Evolutionary conservation across 2,329 filamentous ascomycete species (phyloP), one percentile per base, ranked within the genome.

Genomic region (Coniosporium tulheliwenetii): DNA sequence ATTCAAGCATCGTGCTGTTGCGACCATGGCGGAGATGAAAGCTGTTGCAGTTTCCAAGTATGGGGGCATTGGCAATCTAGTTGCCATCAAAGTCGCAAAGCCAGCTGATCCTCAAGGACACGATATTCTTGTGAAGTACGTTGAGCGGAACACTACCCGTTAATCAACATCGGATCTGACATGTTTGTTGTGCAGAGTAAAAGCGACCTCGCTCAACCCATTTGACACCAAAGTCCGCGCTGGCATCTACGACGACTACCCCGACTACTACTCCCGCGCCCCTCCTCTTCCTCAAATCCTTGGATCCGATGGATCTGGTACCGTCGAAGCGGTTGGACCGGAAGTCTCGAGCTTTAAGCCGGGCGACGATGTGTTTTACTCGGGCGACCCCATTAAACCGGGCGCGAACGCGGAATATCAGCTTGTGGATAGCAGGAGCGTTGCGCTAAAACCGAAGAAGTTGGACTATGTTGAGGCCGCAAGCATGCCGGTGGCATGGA

Each of bases 291-390:
- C 56, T 39, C 62, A 66, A 36, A 58, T 67, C 44, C 55, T 61
- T 38, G 63, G 63, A n/a, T 66, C 57, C 40, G 63, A 68, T 41
- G 64, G 57, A 5, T 55, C 64, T 3, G 65, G 65, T 5, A 49
- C 59, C 3, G 56, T 67, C 3, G 48, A 52, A 40, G 43, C 41
- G 8, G 46, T 50, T 10, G 55, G 56, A 7, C 39, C 53, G 1
- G 48, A 57, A 9, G 52, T 52, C 29, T 48, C 48, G 29, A 39
- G 54, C 39, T 66, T 64, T 53, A 55, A 60, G 30, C 38, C 50
- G 9, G 65, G 65, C 9, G 65, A 68, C 43, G 57, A 63, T 38
- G 54, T 69, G 34, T 67, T 55, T 56, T 68, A 62, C 45, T 52
- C 60, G 9, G 60, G 57, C 12, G 55, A 47, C 30, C 61, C 63